Base-by-base conservation (phyloP, 371 early-diverging fungal genomes). In the Mucor irregularis region DNA sequence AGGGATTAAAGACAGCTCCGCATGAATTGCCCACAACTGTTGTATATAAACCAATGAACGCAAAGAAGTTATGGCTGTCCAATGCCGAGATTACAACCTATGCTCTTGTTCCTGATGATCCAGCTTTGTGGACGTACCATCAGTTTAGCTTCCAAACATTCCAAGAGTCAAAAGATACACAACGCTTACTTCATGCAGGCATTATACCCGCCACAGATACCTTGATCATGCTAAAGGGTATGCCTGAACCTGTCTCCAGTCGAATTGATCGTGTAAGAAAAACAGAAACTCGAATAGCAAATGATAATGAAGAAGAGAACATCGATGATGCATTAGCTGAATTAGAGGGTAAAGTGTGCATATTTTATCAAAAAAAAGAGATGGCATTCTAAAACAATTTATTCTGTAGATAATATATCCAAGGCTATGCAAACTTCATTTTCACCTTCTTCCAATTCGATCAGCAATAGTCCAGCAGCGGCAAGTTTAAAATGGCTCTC, bases 51-150 rank as follows among this genome's bases (percentile, higher is more conserved):
- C 38, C 38, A 5, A 38, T 7, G 11, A 22, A 22, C 17, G 13
- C 6, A 8, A 56, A 56, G 25, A 64, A 70, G 7, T 58, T 71
- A 1, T 82, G 81, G 80, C 58, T 82, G 4, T 74, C 82, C 0
- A 71, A 79, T 63, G 82, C 80, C 7, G 85, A 85, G 49, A 82
- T 82, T 33, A 74, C 71, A 13, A 80, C 85, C 0, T 85, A 81
- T 33, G 65, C 62, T 42, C 19, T 50, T 58, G 29, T 62, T 35
- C 48, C 73, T 45, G 75, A 77, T 16, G 75, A 82, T 17, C 68
- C 68, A 7, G 56, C 81, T 8, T 46, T 85, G 16, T 85, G 85
- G 85, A 68, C 74, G 4, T 68, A 65, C 7, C 66, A 70, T 6
- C 85, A 82, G 53, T 82, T 85, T 35, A 61, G 69, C 2, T 81